Evolutionary conservation across 257 asterid genomes (phyloP), one percentile per base, ranked within the genome.

Genomic region (Nicotiana knightiana): DNA sequence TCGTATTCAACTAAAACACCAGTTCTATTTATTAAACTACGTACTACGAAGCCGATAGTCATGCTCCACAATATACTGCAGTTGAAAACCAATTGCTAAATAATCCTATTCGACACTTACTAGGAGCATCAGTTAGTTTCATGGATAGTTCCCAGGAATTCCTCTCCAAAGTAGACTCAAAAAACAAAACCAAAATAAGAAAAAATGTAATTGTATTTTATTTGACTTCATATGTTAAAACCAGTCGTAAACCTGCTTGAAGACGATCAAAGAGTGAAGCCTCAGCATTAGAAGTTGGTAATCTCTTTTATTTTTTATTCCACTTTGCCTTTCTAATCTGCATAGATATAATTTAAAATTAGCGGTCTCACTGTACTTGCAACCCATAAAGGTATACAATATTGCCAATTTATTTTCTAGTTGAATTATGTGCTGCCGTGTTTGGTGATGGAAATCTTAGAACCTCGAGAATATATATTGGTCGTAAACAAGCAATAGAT

Each of bases 101-200:
- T 51, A 51, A 11, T 51, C 55, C 3, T 51, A 51, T 11, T 12
- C 55, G 17, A 51, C 4, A 11, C 55, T 51, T 9, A 51, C 55
- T 39, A 39, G 81, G 95, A 92, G 87, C 82, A 88, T 82, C 93
- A 91, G 37, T 84, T 96, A 82, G 88, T 88, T 55, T 87, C 91
- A 1, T 85, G 87, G 93, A 84, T 86, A 51, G 87, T 88, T 79
- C 86, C 90, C 65, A 87, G 57, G 21, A 64, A 71, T 24, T 71
- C 75, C 83, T 33, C 73, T 48, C 53, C 54, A 65, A 80, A 65
- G 35, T 80, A 80, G 77, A 39, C 28, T 48, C 77, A 11, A 37
- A 65, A 32, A 3, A 3, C 37, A 33, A 33, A 33, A 35, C 39
- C 6, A 59, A 78, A 21, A 21, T 21, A 39, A 76, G 16, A 26